Percentiles rank a stretch among this genome's conserved stretches.
These are phyloP conservation scores for Pseudevernia furfuracea DNA, from an alignment of 495 filamentous ascomycete genomes.

Conservation along the genomic window DNA sequence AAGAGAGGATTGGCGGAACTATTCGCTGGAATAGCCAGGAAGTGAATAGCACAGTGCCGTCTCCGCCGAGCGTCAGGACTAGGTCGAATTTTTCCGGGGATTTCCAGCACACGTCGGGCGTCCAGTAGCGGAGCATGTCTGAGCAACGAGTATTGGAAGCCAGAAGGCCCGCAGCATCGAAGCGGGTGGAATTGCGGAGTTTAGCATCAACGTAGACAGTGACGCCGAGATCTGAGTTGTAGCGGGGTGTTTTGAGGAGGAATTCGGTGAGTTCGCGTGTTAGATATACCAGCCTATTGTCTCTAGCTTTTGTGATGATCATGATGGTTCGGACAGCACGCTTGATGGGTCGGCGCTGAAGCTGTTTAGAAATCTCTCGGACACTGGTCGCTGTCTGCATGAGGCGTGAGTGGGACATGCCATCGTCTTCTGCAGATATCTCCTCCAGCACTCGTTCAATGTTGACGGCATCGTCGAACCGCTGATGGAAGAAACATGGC, in stretches of 20 bases:
- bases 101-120: slow-evolving; percentile 84
- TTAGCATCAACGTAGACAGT: slow-evolving; percentile 94
- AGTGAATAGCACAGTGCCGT: slow-evolving; percentile 87
- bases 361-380: slow-evolving; percentile 86
- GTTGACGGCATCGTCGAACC: slow-evolving; percentile 93
- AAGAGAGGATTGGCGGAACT: slow-evolving; percentile 82
- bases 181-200: slow-evolving; percentile 75
- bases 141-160: slow-evolving; percentile 63
- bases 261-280: slow-evolving; percentile 81
- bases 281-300: slow-evolving; percentile 77
- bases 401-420: slow-evolving; percentile 81
- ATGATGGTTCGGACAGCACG: slow-evolving; percentile 83
- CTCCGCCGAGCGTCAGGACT: slow-evolving; percentile 83
- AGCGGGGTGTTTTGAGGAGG: slow-evolving; percentile 76
- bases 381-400: slow-evolving; percentile 93
- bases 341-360: slow-evolving; percentile 81
- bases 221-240: slow-evolving; percentile 70
- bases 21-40: slow-evolving; percentile 92
- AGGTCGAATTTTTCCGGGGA: slow-evolving; percentile 87
- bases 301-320: slow-evolving; percentile 93
- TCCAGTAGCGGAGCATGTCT: slow-evolving; percentile 85
- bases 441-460: slow-evolving; percentile 93
- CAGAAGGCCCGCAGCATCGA: slow-evolving; percentile 66
- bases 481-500: slow-evolving; percentile 94
- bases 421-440: slow-evolving; percentile 76